These are phyloP conservation scores for Margaritispora aquatica DNA, from an alignment of 495 filamentous ascomycete species.

Conservation along the genomic window DNA sequence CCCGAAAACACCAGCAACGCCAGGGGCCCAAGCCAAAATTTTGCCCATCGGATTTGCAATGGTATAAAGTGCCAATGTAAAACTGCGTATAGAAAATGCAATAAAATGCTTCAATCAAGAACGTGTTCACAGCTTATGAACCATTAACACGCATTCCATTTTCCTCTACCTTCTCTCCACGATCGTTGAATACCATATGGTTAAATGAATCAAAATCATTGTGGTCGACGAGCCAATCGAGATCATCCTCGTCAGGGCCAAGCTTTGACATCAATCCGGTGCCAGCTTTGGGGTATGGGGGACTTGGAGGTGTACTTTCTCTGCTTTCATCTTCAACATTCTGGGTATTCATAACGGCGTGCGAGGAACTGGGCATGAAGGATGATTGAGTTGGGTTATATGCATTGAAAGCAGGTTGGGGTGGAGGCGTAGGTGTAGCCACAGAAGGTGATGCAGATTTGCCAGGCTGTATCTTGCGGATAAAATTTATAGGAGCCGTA, in stretches of 20 bases:
- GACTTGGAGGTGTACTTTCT: slow-evolving; percentile 36
- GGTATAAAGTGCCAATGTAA: too few species aligned
- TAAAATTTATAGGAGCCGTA: slow-evolving; percentile 31
- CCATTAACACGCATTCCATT: slow-evolving; percentile 2
- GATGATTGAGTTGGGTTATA: not conserved
- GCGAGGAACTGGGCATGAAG: slow-evolving; percentile 6
- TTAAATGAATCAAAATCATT: slow-evolving; percentile 49
- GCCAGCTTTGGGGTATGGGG: slow-evolving; percentile 62
- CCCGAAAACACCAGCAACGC: not conserved
- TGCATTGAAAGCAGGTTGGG: not conserved
- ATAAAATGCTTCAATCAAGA: too few species aligned
- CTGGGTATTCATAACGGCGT: slow-evolving; percentile 9
- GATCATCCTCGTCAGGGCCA: slow-evolving; percentile 38
- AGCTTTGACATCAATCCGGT: slow-evolving; percentile 44
- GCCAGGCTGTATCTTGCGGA: slow-evolving; percentile 29
- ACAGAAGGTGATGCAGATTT: not conserved
- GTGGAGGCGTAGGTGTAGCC: slow-evolving; percentile 11
- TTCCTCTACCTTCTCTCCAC: slow-evolving; percentile 14
- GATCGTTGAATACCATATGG: slow-evolving; percentile 37
- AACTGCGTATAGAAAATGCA: too few species aligned
- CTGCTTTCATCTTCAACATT: slow-evolving; percentile 13
- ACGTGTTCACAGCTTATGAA: not conserved
- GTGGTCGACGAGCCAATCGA: slow-evolving; percentile 37
- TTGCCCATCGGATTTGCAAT: not conserved
- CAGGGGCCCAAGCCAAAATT: too few species aligned